These are phyloP conservation scores for Ceratocystis papillata DNA, from an alignment of 2,329 filamentous ascomycete species.

Conservation along the genomic window DNA sequence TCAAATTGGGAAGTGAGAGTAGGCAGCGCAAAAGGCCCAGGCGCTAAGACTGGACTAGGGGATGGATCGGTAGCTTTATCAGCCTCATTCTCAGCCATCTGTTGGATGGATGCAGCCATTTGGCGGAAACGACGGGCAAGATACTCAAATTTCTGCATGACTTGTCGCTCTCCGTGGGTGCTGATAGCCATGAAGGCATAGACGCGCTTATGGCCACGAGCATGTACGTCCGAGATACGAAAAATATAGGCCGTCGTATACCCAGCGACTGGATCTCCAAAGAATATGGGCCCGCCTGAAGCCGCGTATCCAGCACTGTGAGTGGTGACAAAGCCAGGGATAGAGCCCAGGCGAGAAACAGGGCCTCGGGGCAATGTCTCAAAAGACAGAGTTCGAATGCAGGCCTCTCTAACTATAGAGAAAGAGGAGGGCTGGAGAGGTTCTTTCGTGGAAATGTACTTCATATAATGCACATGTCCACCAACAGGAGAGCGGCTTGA, in stretches of 20 bases:
- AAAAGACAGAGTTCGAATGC: constrained; percentile 54
- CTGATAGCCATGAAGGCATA: constrained; percentile 57
- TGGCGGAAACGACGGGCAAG: constrained; percentile 53
- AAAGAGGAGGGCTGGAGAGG: constrained; percentile 51
- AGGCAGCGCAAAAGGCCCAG: constrained; percentile 29
- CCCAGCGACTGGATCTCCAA: constrained; percentile 53
- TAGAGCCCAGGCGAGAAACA: constrained; percentile 31
- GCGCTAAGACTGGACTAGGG: constrained; percentile 32
- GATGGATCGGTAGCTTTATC: constrained; percentile 41
- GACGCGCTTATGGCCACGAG: constrained; percentile 56
- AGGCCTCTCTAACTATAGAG: constrained; percentile 55
- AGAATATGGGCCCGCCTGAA: constrained; percentile 57
- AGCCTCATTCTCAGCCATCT: constrained; percentile 52
- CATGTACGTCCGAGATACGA: constrained; percentile 56
- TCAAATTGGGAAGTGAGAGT: constrained; percentile 31
- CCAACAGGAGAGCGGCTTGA: constrained; percentile 35
- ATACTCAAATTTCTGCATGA: constrained; percentile 55
- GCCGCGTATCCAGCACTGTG: constrained; percentile 44
- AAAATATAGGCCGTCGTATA: constrained; percentile 63
- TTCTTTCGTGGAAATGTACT: constrained; percentile 59
- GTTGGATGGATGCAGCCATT: constrained; percentile 54
- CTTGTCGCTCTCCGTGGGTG: constrained; percentile 53
- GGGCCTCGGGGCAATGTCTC: constrained; percentile 53
- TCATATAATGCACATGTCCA: constrained; percentile 53
- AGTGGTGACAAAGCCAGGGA: constrained; percentile 42